Evolutionary conservation across 2,329 filamentous ascomycete species (phyloP), one percentile per base, ranked within the genome.

Genomic region (Diatrype stigma): DNA sequence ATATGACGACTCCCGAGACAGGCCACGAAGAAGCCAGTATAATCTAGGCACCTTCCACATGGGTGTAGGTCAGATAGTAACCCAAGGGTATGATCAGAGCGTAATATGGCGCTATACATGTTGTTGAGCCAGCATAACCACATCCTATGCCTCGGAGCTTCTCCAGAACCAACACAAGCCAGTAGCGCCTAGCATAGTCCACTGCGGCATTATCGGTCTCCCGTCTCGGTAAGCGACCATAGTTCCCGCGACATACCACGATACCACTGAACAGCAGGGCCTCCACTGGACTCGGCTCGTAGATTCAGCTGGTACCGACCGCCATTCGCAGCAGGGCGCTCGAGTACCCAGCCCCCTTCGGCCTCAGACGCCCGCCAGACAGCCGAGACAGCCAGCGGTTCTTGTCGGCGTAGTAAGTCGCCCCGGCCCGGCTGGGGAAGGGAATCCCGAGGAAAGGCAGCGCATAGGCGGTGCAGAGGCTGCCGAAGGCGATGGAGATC

Each of bases 321-420:
- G 32, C 50, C 21, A 62, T 16, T 23, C 57, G 49, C 14, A 62
- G 48, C 11, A 53, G 17, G 3, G 60, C 59, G 17, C 53, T 45
- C 8, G 46, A 49, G 32, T 53, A 55, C 14, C 56, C 60, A 23
- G 60, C 58, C 46, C 59, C 56, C 19, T 42, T 54, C 6, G 55
- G 56, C 21, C 58, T 59, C 10, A 61, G 50, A 23, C 46, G 47
- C 16, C 50, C 49, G 32, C 53, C 52, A 14, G 57, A 58, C 14
- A 58, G 42, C 22, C 52, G 44, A 2, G 57, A 51, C 48, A 57
- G 47, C 59, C 57, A 60, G 11, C 42, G 50, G 30, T 57, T 63
- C 52, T 62, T 63, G 22, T 55, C 59, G 35, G 54, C 55, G 46
- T 62, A 61, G 50, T 61, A 62, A 32, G 34, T 49, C 11, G 56